Conservation (phyloP, 2,329 filamentous ascomycete species). For the Neospermospora avenae region DNA sequence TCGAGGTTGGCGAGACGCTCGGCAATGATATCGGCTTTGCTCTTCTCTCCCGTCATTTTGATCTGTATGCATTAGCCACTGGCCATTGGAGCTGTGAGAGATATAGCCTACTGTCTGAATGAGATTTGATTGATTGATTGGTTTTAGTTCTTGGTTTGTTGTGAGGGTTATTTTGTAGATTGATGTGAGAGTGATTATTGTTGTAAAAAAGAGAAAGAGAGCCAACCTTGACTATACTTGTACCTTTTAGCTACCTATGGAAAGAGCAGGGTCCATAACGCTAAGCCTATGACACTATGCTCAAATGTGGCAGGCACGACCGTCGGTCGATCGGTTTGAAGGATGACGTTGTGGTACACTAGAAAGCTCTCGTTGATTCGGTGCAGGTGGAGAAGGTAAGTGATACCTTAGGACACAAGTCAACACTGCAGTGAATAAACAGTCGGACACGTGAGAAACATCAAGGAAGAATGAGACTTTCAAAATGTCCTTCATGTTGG, state of each 20-base stretch:
- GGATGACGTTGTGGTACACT: not conserved
- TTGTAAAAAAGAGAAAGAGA: not conserved
- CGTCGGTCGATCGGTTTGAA: not conserved
- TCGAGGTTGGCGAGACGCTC: conserved; percentile 70
- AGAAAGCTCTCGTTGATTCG: not conserved
- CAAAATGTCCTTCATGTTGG: conserved; percentile 21
- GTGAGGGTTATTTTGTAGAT: not conserved
- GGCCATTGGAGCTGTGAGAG: not conserved
- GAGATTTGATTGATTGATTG: too few relatives aligned
- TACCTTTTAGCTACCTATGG: not conserved
- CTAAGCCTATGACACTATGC: not conserved
- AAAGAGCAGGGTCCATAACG: not conserved
- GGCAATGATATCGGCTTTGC: conserved; percentile 64
- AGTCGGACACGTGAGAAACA: not conserved
- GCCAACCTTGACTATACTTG: too few relatives aligned
- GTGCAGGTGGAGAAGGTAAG: not conserved
- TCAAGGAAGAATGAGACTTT: not conserved
- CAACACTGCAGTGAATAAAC: not conserved
- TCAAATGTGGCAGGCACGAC: too few relatives aligned
- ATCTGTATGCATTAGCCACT: not conserved
- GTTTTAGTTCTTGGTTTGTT: not conserved
- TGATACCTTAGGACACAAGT: conserved; percentile 1
- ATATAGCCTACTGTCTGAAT: not conserved
- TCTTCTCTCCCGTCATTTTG: conserved; percentile 35
- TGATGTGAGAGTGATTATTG: not conserved